These are phyloP conservation scores for Colletotrichum higginsianum DNA, from an alignment of 2,329 filamentous ascomycete species.

Conservation along the genomic window DNA sequence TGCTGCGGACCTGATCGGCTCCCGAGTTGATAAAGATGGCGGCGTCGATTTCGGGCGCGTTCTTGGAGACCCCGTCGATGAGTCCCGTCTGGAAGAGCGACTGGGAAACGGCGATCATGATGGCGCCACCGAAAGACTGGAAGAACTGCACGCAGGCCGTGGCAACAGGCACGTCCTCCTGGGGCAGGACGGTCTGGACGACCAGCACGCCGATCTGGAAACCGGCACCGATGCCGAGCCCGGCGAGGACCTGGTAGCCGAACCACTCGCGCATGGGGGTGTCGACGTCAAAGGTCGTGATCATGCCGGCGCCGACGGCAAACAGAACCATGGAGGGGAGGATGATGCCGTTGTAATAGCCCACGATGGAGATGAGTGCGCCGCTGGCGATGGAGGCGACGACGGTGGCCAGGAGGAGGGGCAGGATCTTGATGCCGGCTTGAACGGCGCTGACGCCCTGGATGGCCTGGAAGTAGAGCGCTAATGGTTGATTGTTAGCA, in stretches of 20 bases:
- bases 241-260: constrained; percentile 70
- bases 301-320: constrained; percentile 66
- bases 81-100: constrained; percentile 78
- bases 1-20: constrained; percentile 63
- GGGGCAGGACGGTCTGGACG: constrained; percentile 66
- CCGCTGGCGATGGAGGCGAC: constrained; percentile 63
- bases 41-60: constrained; percentile 63
- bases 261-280: constrained; percentile 68
- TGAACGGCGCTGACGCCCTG: constrained; percentile 66
- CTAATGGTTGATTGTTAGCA: constrained; percentile 46
- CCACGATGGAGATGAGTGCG: constrained; percentile 57
- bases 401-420: constrained; percentile 66
- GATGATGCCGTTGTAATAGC: constrained; percentile 60
- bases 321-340: constrained; percentile 58
- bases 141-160: constrained; percentile 72
- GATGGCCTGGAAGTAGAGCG: constrained; percentile 69
- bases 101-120: constrained; percentile 76
- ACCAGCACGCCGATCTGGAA: constrained; percentile 65
- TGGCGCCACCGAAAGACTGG: constrained; percentile 75
- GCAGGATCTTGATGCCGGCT: constrained; percentile 69
- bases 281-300: constrained; percentile 66
- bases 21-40: constrained; percentile 66
- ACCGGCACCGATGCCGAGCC: constrained; percentile 66
- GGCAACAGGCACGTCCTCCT: constrained; percentile 64
- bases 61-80: constrained; percentile 62